phyloP scores from a whole-genome alignment of 495 filamentous ascomycete species.

The Penicillium herquei region DNA sequence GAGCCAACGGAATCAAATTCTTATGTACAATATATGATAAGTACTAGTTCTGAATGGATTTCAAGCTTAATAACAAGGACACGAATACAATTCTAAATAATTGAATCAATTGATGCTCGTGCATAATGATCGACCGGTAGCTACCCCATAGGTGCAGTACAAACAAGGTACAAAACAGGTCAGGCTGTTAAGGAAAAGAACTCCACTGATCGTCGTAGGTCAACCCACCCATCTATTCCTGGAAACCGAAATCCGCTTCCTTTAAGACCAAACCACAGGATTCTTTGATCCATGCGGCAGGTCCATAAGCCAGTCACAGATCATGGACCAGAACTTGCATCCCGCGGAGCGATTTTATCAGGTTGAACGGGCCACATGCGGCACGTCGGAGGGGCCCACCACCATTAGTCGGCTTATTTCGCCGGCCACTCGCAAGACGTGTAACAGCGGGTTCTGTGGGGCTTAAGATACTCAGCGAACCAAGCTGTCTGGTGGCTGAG shows the following conservation, averaged over 20 bases:
- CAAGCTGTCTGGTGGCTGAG: neutral
- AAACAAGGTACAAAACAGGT: neutral
- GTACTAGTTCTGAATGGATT: neutral
- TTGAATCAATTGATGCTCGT: neutral
- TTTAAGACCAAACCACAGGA: no score
- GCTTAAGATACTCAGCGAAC: neutral
- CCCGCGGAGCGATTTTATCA: neutral
- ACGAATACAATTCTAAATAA: no score
- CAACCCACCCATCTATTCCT: neutral
- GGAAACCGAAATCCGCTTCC: neutral
- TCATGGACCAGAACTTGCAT: no score
- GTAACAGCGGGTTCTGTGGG: neutral
- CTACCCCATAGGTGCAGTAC: neutral
- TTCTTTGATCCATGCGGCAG: no score
- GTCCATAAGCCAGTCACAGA: no score
- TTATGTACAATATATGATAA: neutral
- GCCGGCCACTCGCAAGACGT: neutral
- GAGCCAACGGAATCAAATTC: neutral
- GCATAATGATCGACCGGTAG: neutral
- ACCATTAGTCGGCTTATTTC: neutral
- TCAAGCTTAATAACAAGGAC: neutral
- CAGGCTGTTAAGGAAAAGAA: neutral
- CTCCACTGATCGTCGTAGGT: neutral
- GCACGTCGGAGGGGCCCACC: neutral
- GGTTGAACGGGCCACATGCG: neutral